phyloP scores from a whole-genome alignment of 306 rosid genomes.

The Dryas octopetala region DNA sequence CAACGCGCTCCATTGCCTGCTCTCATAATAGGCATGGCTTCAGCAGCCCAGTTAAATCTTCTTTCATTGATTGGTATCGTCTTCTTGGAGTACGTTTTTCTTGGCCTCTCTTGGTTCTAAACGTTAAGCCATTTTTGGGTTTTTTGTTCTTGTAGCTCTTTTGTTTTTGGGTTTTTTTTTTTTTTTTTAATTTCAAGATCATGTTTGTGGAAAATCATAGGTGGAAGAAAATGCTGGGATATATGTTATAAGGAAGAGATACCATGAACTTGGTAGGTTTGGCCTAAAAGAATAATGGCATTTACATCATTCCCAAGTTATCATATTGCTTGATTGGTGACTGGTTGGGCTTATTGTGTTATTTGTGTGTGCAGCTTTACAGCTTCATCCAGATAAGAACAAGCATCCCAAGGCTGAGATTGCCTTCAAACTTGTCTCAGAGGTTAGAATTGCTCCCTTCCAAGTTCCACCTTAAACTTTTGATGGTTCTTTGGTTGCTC shows the following conservation, averaged over 20 bases:
- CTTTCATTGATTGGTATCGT: conserved; percentile 85
- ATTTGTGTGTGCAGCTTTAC: conserved; percentile 57
- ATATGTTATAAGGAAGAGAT: conserved; percentile 60
- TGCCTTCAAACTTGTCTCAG: conserved; percentile 87
- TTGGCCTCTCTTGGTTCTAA: neutral
- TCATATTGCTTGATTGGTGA: neutral
- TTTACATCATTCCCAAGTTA: neutral
- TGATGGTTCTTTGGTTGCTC: neutral
- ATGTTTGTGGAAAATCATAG: conserved; percentile 37
- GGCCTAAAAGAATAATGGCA: neutral
- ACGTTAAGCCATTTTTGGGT: neutral
- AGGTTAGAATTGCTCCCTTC: conserved; percentile 51
- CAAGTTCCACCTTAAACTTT: neutral
- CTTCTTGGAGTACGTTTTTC: conserved; percentile 68
- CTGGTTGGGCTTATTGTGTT: neutral
- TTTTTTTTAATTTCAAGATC: neutral
- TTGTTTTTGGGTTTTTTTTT: neutral
- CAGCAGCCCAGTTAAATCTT: conserved; percentile 24
- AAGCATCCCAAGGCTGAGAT: conserved; percentile 79
- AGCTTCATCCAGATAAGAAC: conserved; percentile 96
- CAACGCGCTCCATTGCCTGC: conserved; percentile 49
- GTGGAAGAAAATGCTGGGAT: conserved; percentile 67
- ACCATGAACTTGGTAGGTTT: conserved; percentile 81
- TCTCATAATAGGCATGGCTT: conserved; percentile 53
- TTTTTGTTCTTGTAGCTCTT: neutral